Evolutionary conservation across 2,329 filamentous ascomycete genomes (phyloP), one percentile per base, ranked within the genome.

Genomic region (Phoma herbarum): DNA sequence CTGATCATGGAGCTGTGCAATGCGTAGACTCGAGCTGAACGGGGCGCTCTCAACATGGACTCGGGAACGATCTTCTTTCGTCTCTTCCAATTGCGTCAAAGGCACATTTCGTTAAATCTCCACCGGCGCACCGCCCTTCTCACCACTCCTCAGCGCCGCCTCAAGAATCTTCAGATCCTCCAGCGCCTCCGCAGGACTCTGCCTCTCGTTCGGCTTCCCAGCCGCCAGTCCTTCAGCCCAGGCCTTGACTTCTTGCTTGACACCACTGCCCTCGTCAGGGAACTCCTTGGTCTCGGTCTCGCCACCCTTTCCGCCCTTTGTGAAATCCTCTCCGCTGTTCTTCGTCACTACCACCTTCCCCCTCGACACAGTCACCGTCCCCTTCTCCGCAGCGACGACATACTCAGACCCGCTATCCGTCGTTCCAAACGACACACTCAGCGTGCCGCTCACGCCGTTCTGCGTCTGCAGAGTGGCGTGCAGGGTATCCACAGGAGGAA

Each of bases 401-500:
- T 84, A 88, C 65, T 87, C 84, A 14, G 81, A 83, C 0, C 82
- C 82, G 6, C 74, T 76, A 62, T 85, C 82, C 9, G 81, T 83
- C 8, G 85, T 85, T 2, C 88, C 87, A 52, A 84, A 84, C 2
- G 82, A 85, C n/a, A 85, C 75, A 53, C 81, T 79, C 47, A 89
- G 83, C 5, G 83, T 85, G 1, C 88, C 88, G 1, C 81, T 80
- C 2, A 78, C 80, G 3, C 87, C 87, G 25, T 80, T 82, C 57
- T 78, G 79, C 2, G 86, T 82, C 68, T 80, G 82, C 35, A 88
- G 63, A 2, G 85, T 80, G 10, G 86, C 86, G 66, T 87, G 84
- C 49, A 91, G 78, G 1, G 88, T 89, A 70, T 92, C 90, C 1
- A 90, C 81, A 0, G 89, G 89, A 4, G 85, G 82, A 9, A 92